A percentile compares a stretch with the other conserved stretches of the same genome.
phyloP scores from a whole-genome alignment of 257 asterid species.

The Solanum paucissectum region DNA sequence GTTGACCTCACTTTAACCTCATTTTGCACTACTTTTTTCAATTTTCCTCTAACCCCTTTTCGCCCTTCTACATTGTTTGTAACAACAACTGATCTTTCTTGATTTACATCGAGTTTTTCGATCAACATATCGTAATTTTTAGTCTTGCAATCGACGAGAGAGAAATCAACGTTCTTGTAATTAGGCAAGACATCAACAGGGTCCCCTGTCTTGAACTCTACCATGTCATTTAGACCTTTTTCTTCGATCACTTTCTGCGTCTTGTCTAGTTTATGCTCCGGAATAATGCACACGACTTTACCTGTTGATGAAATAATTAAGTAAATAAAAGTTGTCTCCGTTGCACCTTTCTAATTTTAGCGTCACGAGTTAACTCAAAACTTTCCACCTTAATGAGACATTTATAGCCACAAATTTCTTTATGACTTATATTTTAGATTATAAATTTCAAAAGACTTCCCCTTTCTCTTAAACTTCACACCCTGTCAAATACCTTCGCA shows the following conservation, averaged over 20 bases:
- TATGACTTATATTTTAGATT: background rate
- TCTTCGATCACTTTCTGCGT: slow-evolving; percentile 38
- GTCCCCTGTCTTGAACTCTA: slow-evolving; percentile 49
- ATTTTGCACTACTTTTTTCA: slow-evolving; percentile 34
- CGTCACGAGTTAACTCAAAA: background rate
- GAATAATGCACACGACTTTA: slow-evolving; percentile 40
- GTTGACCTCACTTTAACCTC: slow-evolving; percentile 29
- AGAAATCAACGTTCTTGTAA: slow-evolving; percentile 46
- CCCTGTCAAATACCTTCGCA: no score
- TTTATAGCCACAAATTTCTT: background rate
- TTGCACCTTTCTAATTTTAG: no score
- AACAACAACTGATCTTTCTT: slow-evolving; percentile 40
- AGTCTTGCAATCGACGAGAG: slow-evolving; percentile 36
- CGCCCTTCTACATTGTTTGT: slow-evolving; percentile 43
- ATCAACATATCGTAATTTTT: slow-evolving; percentile 23
- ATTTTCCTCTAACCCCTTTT: slow-evolving; percentile 27
- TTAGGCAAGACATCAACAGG: slow-evolving; percentile 24
- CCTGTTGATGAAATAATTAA: background rate
- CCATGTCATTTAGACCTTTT: slow-evolving; percentile 33
- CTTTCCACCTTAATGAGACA: background rate
- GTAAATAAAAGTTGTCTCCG: background rate
- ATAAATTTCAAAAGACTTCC: no score
- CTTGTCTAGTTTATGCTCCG: slow-evolving; percentile 17
- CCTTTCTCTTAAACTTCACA: no score
- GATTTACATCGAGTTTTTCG: slow-evolving; percentile 32